These are phyloP conservation scores for Aspergillus conjunctus DNA, from an alignment of 495 filamentous ascomycete genomes.

Conservation along the genomic window DNA sequence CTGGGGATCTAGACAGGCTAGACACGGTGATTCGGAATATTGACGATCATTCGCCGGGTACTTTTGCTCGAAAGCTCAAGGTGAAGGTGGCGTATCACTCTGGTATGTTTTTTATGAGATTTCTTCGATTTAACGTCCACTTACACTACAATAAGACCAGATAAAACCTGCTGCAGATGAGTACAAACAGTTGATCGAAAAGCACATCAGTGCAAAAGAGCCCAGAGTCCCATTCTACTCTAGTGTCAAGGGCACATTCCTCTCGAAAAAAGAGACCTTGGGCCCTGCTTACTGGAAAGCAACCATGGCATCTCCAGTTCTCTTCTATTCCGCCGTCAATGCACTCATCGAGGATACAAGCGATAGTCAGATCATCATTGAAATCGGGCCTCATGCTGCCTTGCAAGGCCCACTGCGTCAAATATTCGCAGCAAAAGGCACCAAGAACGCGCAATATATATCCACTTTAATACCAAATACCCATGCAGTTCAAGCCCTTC, in stretches of 20 bases:
- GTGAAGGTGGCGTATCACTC: constrained; percentile 48
- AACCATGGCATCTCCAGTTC: constrained; percentile 44
- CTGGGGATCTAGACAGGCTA: constrained; percentile 44
- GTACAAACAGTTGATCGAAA: background rate
- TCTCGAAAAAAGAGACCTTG: background rate
- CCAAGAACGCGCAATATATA: constrained; percentile 4
- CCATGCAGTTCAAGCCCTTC: constrained; percentile 3
- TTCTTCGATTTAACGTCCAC: too few species aligned
- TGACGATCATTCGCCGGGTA: constrained; percentile 20
- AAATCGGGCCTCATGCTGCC: constrained; percentile 64
- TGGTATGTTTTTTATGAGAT: background rate
- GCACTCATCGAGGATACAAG: background rate
- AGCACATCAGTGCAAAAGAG: background rate
- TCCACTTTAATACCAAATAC: constrained; percentile 16
- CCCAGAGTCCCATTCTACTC: constrained; percentile 26
- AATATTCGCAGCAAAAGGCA: background rate
- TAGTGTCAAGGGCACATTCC: constrained; percentile 32
- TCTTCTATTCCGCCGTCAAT: constrained; percentile 28
- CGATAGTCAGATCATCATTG: constrained; percentile 39
- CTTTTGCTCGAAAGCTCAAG: constrained; percentile 26
- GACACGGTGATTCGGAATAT: constrained; percentile 38
- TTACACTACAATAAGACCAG: constrained; percentile 2
- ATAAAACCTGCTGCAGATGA: constrained; percentile 16
- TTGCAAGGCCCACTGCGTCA: constrained; percentile 62
- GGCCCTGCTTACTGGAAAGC: constrained; percentile 38